Percentiles rank a stretch among this genome's conserved stretches.
phyloP scores from a whole-genome alignment of 2,329 filamentous ascomycete genomes.

The Colletotrichum spaethianum region DNA sequence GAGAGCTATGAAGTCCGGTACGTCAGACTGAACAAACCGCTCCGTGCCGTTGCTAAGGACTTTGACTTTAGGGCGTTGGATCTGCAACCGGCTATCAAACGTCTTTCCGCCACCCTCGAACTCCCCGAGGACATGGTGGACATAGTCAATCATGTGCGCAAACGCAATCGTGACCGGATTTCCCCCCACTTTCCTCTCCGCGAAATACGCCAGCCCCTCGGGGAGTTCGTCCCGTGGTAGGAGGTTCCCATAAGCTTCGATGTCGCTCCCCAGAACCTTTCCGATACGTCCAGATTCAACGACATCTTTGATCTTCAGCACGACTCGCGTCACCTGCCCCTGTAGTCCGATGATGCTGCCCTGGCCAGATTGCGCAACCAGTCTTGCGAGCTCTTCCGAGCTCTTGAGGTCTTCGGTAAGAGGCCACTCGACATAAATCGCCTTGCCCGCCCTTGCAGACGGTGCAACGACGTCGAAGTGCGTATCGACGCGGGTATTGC shows the following conservation, averaged over 20 bases:
- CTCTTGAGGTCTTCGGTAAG: slow-evolving; percentile 59
- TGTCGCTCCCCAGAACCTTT: slow-evolving; percentile 65
- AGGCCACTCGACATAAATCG: slow-evolving; percentile 71
- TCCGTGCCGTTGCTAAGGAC: background rate
- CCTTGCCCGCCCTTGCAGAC: slow-evolving; percentile 65
- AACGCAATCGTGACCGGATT: slow-evolving; percentile 59
- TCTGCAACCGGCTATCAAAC: slow-evolving; percentile 49
- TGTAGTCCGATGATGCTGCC: slow-evolving; percentile 66
- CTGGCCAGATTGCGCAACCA: background rate
- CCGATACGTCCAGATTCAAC: slow-evolving; percentile 63
- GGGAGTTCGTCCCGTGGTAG: slow-evolving; percentile 51
- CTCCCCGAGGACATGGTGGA: slow-evolving; percentile 27
- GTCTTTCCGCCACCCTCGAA: background rate
- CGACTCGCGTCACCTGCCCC: slow-evolving; percentile 60
- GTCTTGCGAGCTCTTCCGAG: slow-evolving; percentile 56
- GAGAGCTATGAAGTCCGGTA: slow-evolving; percentile 49
- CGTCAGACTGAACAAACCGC: slow-evolving; percentile 25
- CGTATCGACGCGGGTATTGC: slow-evolving; percentile 67
- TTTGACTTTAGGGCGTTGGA: slow-evolving; percentile 40
- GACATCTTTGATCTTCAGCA: slow-evolving; percentile 60
- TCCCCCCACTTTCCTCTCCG: slow-evolving; percentile 61
- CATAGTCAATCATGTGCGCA: slow-evolving; percentile 48
- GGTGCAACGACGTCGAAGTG: slow-evolving; percentile 63
- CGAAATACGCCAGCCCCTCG: slow-evolving; percentile 61
- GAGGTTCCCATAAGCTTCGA: slow-evolving; percentile 56